Conservation (phyloP, 108 stramenopile genomes). For the Cyclotella sp. region DNA sequence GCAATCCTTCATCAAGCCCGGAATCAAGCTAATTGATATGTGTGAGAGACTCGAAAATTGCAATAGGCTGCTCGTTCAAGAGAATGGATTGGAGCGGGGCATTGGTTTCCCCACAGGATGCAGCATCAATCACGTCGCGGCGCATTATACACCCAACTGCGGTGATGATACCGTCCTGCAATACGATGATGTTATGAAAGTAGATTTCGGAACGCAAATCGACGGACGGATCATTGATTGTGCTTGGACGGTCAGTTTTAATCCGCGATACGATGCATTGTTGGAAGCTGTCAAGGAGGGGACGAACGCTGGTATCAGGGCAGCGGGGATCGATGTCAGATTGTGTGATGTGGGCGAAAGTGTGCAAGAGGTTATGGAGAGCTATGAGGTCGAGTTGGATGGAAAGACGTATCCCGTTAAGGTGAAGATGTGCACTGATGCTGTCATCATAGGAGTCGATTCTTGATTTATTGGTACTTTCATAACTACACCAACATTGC, state of each 20-base stretch:
- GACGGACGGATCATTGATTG: constrained; percentile 99
- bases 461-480: too few species aligned
- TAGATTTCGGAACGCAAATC: constrained; percentile 99
- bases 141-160: constrained; percentile 98
- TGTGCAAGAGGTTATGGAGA: constrained; percentile 99
- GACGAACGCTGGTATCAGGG: constrained; percentile 92
- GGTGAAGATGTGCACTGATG: constrained; percentile 30
- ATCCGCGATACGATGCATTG: constrained; percentile 91
- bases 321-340: constrained; percentile 97
- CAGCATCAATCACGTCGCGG: constrained; percentile 97
- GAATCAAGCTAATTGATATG: constrained; percentile 95
- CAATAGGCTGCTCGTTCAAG: constrained; percentile 90
- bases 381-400: constrained; percentile 96
- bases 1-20: constrained; percentile 96
- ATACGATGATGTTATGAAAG: constrained; percentile 96
- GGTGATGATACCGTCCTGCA: constrained; percentile 94
- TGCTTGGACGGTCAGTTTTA: constrained; percentile 98
- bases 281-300: constrained; percentile 95
- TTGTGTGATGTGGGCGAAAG: constrained; percentile 96
- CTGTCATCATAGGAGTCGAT: background rate
- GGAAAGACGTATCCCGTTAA: constrained; percentile 94
- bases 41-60: constrained; percentile 94
- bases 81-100: constrained; percentile 90
- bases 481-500: background rate
- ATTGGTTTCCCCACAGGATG: constrained; percentile 99